Evolutionary conservation across 257 asterid species (phyloP).

Genomic region (Scutellaria galericulata): DNA sequence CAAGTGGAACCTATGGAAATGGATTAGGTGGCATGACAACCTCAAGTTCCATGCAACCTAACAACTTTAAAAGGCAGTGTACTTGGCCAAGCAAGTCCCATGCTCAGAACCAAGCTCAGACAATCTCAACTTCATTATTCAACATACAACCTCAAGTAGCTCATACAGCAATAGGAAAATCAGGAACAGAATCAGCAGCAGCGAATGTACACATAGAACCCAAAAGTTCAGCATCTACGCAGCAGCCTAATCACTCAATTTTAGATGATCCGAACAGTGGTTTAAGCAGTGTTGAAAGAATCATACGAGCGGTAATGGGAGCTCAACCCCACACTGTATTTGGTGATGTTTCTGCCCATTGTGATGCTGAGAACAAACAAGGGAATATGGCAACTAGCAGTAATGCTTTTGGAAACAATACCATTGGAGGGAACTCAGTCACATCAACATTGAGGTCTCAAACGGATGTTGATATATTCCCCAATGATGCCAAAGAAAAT

Average conservation of each 20-base stretch:
- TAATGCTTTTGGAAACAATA: not conserved
- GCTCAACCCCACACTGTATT: not conserved
- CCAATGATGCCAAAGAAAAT: not conserved
- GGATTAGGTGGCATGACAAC: not conserved
- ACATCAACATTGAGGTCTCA: not conserved
- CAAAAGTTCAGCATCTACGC: not conserved
- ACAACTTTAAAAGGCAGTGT: not conserved
- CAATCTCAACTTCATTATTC: not conserved
- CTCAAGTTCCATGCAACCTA: not conserved
- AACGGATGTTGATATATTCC: not conserved
- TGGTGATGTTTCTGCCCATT: not conserved
- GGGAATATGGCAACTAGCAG: not conserved
- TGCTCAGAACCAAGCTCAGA: not conserved
- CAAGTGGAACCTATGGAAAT: not conserved
- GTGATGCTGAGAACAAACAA: not conserved
- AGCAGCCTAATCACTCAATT: not conserved
- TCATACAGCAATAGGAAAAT: too few relatives aligned
- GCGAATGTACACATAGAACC: not conserved
- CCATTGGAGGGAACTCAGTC: too few relatives aligned
- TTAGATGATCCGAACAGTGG: not conserved
- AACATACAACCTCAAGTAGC: too few relatives aligned
- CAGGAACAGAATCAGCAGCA: not conserved
- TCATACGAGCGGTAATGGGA: not conserved
- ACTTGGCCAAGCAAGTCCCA: not conserved
- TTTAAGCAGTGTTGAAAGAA: not conserved